Evolutionary conservation across 345 rosid species (phyloP).

Genomic region (Psidium guajava): DNA sequence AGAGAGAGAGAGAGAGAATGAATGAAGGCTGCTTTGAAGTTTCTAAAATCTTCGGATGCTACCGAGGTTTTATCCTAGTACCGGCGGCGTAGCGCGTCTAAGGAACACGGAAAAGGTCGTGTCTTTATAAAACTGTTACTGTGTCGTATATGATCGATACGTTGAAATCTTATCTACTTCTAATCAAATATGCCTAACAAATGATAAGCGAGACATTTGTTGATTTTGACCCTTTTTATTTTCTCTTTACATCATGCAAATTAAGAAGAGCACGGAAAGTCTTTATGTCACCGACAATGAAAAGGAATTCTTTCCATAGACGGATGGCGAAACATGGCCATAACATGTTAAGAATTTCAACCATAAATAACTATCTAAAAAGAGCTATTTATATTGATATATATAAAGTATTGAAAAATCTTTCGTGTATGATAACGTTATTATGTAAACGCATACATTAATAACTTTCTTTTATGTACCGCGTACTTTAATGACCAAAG

Average conservation of each 20-base stretch:
- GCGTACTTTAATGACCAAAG: not conserved
- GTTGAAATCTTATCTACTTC: not conserved
- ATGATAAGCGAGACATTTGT: not conserved
- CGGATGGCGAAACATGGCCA: not conserved
- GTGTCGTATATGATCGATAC: not conserved
- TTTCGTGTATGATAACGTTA: not conserved
- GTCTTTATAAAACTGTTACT: not conserved
- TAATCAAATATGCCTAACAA: not conserved
- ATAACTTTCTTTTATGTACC: not conserved
- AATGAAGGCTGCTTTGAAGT: not conserved
- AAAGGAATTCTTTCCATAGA: not conserved
- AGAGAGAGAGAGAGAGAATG: not conserved
- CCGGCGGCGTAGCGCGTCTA: not conserved
- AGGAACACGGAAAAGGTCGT: not conserved
- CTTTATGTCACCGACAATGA: not conserved
- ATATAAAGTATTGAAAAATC: not conserved
- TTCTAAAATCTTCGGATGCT: not conserved
- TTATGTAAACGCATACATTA: not conserved
- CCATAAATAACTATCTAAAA: not conserved
- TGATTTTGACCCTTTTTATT: rapidly evolving
- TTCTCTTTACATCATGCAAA: rapidly evolving
- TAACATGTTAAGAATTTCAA: not conserved
- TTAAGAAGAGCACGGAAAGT: not conserved
- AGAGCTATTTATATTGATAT: not conserved
- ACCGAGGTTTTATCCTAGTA: not conserved